A percentile compares a stretch with the other conserved stretches of the same genome.
Evolutionary conservation across 1,284 basidiomycete species (phyloP).

Genomic region (Veloboletus limbatus): DNA sequence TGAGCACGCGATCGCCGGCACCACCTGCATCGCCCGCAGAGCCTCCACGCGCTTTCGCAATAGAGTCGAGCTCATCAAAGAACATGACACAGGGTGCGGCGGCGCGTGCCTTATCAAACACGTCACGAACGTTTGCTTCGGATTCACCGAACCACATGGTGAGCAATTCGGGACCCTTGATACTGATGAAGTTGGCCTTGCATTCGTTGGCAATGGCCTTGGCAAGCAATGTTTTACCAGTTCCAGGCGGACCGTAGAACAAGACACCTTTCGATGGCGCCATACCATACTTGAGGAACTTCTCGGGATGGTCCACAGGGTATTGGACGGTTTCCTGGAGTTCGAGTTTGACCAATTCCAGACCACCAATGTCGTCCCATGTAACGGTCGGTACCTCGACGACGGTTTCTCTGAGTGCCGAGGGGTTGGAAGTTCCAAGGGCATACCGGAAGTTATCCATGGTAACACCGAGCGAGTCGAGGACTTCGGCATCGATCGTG

Average conservation of each 20-base stretch:
- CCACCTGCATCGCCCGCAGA: conserved; percentile 88
- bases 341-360: conserved; percentile 99
- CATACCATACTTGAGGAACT: conserved; percentile 99
- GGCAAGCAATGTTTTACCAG: conserved; percentile 92
- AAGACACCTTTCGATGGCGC: conserved; percentile 98
- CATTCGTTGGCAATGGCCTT: conserved; percentile 99
- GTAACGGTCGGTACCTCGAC: conserved; percentile 92
- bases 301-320: conserved; percentile 99
- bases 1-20: conserved; percentile 95
- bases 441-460: conserved; percentile 94
- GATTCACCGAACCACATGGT: conserved; percentile 99
- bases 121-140: conserved; percentile 98
- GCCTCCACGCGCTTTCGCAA: conserved; percentile 92
- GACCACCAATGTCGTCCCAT: conserved; percentile 99
- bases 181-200: conserved; percentile 97
- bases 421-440: conserved; percentile 82
- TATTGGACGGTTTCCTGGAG: conserved; percentile 99
- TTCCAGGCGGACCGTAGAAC: conserved; percentile 97
- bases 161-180: conserved; percentile 94
- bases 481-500: conserved; percentile 86
- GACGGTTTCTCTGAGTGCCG: conserved; percentile 84
- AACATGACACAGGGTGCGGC: conserved; percentile 99
- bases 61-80: conserved; percentile 99
- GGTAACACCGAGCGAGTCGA: conserved; percentile 84
- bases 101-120: conserved; percentile 99